Evolutionary conservation across 1,284 basidiomycete species (phyloP), one percentile per base, ranked within the genome.

Genomic region (Chalciporus sp.): DNA sequence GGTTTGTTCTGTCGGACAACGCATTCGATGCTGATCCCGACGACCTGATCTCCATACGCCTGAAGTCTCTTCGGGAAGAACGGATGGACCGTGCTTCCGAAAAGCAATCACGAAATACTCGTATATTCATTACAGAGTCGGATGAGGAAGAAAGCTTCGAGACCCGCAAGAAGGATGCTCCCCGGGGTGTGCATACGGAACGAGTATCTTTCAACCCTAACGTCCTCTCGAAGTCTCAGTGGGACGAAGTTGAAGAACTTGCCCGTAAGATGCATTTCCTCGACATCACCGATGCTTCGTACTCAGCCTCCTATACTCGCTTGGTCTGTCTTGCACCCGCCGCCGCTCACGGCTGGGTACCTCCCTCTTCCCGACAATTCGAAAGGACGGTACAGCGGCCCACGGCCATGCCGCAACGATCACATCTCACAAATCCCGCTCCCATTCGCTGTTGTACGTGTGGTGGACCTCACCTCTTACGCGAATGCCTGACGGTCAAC

Each of bases 1-100:
- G 41, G 8, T 31, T 44, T 28, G 42, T 54, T 4, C 28, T 54
- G 27, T 45, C 19, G 1, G 47, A 54, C 11, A 33, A 54, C 19
- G 42, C 47, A 4, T 54, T 49, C 23, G 37, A 54, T 23, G 42
- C 31, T 2, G 35, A 49, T 16, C 28, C 44, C 16, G 28, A 49
- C 41, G 47, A 54, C 9, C 48, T 35, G 4, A 48, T 54, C 4
- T 29, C 48, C 3, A 16, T 35, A 7, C 26, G 17, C 16, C 26
- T 54, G 3, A 19, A 40, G 16, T 45, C 47, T n/a, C 41, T 49
- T 20, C 39, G 40, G 31, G 26, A 53, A 28, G 27, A 9, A 28
- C 27, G 9, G 27, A 28, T 9, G 27, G 27, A 4, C 9, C 4
- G 27, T 9, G 27, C 27, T 5, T 28, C 27, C 4, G 27, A 28